Conservation (phyloP, 2,329 filamentous ascomycete species). For the Pezicula radicicola region DNA sequence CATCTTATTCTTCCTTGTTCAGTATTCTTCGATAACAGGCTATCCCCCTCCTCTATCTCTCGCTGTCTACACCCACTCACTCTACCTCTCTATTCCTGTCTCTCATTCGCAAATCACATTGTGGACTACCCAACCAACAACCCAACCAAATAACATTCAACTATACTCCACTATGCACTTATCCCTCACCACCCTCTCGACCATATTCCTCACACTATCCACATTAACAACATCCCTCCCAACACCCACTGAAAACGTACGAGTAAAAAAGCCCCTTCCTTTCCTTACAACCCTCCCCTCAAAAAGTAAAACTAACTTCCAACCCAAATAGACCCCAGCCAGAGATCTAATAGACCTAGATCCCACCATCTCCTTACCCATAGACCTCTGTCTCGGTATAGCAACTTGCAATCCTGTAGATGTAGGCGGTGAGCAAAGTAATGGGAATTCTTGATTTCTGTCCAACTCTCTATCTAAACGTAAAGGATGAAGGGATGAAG, state of each 20-base stretch:
- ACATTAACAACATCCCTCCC: background rate
- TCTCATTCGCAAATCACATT: too few species aligned
- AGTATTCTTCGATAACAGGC: too few species aligned
- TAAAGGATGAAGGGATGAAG: too few species aligned
- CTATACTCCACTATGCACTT: background rate
- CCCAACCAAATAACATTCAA: background rate
- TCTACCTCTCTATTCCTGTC: too few species aligned
- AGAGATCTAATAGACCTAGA: constrained; percentile 8
- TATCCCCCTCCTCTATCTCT: too few species aligned
- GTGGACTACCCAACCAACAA: too few species aligned
- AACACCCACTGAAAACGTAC: background rate
- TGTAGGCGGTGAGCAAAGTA: constrained; percentile 4
- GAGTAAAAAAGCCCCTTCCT: background rate
- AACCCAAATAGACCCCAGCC: constrained; percentile 1
- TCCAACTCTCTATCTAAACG: too few species aligned
- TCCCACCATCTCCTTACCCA: constrained; percentile 6
- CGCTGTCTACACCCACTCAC: too few species aligned
- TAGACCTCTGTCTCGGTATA: constrained; percentile 15
- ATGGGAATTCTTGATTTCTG: background rate
- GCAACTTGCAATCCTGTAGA: constrained; percentile 17
- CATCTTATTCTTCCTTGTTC: too few species aligned
- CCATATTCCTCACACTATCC: background rate
- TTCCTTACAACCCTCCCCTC: background rate
- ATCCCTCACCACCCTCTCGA: background rate
- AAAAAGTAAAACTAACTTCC: background rate